These are phyloP conservation scores for Saposhnikovia divaricata DNA, from an alignment of 129 eudicot species.

Conservation along the genomic window DNA sequence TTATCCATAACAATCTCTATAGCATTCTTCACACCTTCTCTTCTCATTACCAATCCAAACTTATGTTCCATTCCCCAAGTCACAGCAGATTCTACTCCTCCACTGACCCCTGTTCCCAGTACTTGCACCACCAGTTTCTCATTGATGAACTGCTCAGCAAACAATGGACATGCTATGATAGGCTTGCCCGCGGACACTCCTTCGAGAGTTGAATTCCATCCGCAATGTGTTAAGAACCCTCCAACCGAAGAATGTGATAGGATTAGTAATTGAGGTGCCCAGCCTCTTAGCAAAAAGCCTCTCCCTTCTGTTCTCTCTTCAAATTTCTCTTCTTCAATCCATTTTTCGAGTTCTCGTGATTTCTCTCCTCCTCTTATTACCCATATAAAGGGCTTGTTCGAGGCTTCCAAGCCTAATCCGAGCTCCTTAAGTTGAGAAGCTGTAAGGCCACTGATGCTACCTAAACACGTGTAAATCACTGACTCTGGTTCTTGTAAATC, in stretches of 20 bases:
- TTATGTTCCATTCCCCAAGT: conserved; percentile 35
- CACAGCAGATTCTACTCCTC: conserved; percentile 31
- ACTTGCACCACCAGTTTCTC: conserved; percentile 31
- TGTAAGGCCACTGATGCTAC: conserved; percentile 33
- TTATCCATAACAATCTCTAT: conserved; percentile 19
- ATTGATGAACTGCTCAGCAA: conserved; percentile 40
- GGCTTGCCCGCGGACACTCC: conserved; percentile 33
- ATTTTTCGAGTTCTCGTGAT: conserved; percentile 37
- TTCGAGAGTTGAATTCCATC: conserved; percentile 42
- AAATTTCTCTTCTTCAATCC: conserved; percentile 35
- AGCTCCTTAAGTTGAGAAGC: conserved; percentile 42
- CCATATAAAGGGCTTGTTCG: conserved; percentile 47
- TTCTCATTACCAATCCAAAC: conserved; percentile 26
- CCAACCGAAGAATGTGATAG: conserved; percentile 45
- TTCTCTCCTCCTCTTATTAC: conserved; percentile 38
- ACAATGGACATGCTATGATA: conserved; percentile 32
- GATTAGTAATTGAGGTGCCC: conserved; percentile 60
- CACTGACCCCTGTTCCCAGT: conserved; percentile 28
- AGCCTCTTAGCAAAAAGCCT: conserved; percentile 47
- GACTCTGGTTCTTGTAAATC: conserved; percentile 30
- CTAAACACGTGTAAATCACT: conserved; percentile 40
- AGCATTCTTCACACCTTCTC: conserved; percentile 18
- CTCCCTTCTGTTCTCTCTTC: conserved; percentile 42
- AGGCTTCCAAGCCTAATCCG: conserved; percentile 51
- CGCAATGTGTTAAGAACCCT: conserved; percentile 41